These are phyloP conservation scores for Exophiala sp. DNA, from an alignment of 2,329 filamentous ascomycete species.

Conservation along the genomic window DNA sequence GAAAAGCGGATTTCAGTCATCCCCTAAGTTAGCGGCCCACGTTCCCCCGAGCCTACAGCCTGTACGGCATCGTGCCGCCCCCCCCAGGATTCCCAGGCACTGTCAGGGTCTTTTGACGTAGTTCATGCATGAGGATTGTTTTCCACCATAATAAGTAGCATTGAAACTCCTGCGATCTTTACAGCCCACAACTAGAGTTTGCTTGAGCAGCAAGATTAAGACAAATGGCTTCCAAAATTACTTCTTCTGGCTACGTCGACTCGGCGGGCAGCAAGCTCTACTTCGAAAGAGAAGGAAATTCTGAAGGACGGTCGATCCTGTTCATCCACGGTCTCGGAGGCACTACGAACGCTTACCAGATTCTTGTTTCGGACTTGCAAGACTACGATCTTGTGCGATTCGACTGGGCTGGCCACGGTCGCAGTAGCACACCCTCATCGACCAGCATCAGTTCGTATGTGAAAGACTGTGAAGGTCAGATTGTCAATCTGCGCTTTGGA, in stretches of 20 bases:
- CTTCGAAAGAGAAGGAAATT: constrained; percentile 7
- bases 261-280: constrained; percentile 7
- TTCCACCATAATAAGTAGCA: too few relatives aligned
- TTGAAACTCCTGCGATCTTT: too few relatives aligned
- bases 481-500: not conserved
- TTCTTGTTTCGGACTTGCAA: constrained; percentile 39
- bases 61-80: too few relatives aligned
- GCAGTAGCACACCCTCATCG: constrained; percentile 48
- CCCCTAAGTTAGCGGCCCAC: too few relatives aligned
- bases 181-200: too few relatives aligned
- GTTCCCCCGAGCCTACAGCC: too few relatives aligned
- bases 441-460: constrained; percentile 12
- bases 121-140: too few relatives aligned
- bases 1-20: too few relatives aligned
- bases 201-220: not conserved
- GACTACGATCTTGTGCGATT: constrained; percentile 42
- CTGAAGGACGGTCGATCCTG: constrained; percentile 28
- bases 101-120: too few relatives aligned
- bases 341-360: constrained; percentile 43
- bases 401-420: constrained; percentile 56
- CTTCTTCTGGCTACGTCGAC: constrained; percentile 1
- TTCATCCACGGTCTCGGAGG: constrained; percentile 56
- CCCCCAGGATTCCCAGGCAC: too few relatives aligned
- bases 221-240: constrained; percentile 7
- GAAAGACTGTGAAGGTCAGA: constrained; percentile 4